These are phyloP conservation scores for Tetraselmis chui DNA, from an alignment of 139 green algal species.

Conservation along the genomic window DNA sequence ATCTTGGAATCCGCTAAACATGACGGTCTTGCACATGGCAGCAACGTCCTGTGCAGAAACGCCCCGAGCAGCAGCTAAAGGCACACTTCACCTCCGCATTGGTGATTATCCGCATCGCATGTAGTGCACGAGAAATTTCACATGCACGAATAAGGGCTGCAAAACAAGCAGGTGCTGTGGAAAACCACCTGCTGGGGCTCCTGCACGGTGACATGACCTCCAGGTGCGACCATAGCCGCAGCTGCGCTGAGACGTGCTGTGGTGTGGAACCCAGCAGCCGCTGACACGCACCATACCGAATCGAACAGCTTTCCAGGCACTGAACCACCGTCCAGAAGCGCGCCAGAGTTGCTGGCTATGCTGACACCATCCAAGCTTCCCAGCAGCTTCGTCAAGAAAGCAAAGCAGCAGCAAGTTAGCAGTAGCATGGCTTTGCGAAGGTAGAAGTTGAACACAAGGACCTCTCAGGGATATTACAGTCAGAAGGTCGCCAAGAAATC, in stretches of 20 bases:
- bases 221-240: constrained; percentile 17
- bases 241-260: constrained; percentile 18
- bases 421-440: too few species aligned
- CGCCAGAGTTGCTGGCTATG: neutral
- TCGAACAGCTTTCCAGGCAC: neutral
- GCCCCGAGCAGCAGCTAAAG: constrained; percentile 51
- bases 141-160: neutral
- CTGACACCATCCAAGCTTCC: neutral
- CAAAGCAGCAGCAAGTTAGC: too few species aligned
- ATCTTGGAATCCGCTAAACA: neutral
- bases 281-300: neutral
- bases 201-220: constrained; percentile 25
- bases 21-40: neutral
- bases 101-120: neutral
- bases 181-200: constrained; percentile 10
- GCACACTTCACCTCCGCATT: too few species aligned
- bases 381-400: neutral
- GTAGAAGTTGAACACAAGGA: too few species aligned
- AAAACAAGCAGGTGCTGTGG: neutral
- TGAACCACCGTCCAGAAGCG: neutral
- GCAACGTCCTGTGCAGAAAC: constrained; percentile 23
- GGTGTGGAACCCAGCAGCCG: constrained; percentile 17
- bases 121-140: neutral
- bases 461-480: too few species aligned
- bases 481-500: too few species aligned